These are phyloP conservation scores for Dicorynia guianensis DNA, from an alignment of 306 rosid genomes.

Conservation along the genomic window DNA sequence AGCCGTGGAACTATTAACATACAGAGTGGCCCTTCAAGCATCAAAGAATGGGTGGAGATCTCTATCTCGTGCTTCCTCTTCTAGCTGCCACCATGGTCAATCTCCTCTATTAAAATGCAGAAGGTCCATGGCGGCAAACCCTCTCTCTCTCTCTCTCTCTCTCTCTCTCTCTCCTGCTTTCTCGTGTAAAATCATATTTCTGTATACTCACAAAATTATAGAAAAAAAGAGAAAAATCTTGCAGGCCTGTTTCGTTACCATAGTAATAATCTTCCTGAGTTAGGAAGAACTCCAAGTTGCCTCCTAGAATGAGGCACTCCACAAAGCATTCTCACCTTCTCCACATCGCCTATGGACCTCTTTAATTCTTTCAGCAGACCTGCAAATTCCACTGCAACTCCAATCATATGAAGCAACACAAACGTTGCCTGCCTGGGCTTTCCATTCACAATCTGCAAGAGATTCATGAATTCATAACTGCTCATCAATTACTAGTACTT, in stretches of 20 bases:
- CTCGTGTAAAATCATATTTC: constrained; percentile 50
- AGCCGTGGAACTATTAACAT: constrained; percentile 68
- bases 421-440: constrained; percentile 98
- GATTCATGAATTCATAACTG: constrained; percentile 15
- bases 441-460: constrained; percentile 98
- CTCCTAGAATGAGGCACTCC: constrained; percentile 83
- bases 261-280: constrained; percentile 63
- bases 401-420: constrained; percentile 98
- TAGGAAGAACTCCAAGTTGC: constrained; percentile 62
- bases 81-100: constrained; percentile 67
- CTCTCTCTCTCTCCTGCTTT: constrained; percentile 30
- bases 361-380: constrained; percentile 93
- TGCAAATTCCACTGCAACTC: constrained; percentile 98
- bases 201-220: constrained; percentile 56
- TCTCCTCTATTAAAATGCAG: constrained; percentile 74
- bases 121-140: constrained; percentile 60
- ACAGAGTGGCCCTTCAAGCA: constrained; percentile 73
- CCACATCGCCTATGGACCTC: constrained; percentile 97
- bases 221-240: constrained; percentile 24
- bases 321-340: constrained; percentile 87
- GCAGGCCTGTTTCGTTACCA: constrained; percentile 41
- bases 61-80: constrained; percentile 48
- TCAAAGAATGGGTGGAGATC: constrained; percentile 67
- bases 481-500: background rate
- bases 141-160: constrained; percentile 46